Evolutionary conservation across 495 filamentous ascomycete genomes (phyloP), one percentile per base, ranked within the genome.

Genomic region (Paragyromitra xinjiangensis): DNA sequence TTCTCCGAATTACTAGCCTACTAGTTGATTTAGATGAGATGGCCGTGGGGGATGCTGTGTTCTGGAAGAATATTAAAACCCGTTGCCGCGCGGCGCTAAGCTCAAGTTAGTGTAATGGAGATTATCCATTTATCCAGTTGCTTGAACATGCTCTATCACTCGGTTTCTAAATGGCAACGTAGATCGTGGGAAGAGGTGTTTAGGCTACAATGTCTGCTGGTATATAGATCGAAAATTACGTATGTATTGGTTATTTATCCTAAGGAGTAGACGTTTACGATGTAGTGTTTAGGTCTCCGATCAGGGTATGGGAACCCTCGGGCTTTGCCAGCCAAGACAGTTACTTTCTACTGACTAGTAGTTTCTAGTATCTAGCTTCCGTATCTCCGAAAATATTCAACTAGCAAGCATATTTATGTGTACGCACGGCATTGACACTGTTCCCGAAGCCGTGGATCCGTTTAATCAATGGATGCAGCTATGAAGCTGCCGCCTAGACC

Each of bases 71-170:
- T 58, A 58, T 40, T 22, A 40, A 12, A 44, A 40, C 37, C 37
- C 59, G 29, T 3, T 42, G n/a, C 59, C 56, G 56, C 11, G 56
- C n/a, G 16, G 14, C 56, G 26, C 56, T 40, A n/a, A 39, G 26
- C 14, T 12, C 16, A 12, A 24, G 9, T 14, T 37, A 29, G 55
- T 29, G 22, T 34, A 2, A 14, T 12, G 16, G 34, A 6, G 12
- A 40, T 62, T 62, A 62, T 62, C 55, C 55, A 37, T 58, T 58
- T 58, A 58, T 58, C 59, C n/a, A 5, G 14, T 14, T 1, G 8
- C 39, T 42, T 22, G 16, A 22, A 8, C 19, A 63, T 42, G 5
- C 9, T 5, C 8, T 14, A 63, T 63, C 59, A 63, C 16, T 63
- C 37, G 34, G 34, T n/a, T 63, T 63, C 37, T 22, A 7, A 40